Evolutionary conservation across 2,329 filamentous ascomycete genomes (phyloP).

Genomic region (Penicillium brevicompactum): DNA sequence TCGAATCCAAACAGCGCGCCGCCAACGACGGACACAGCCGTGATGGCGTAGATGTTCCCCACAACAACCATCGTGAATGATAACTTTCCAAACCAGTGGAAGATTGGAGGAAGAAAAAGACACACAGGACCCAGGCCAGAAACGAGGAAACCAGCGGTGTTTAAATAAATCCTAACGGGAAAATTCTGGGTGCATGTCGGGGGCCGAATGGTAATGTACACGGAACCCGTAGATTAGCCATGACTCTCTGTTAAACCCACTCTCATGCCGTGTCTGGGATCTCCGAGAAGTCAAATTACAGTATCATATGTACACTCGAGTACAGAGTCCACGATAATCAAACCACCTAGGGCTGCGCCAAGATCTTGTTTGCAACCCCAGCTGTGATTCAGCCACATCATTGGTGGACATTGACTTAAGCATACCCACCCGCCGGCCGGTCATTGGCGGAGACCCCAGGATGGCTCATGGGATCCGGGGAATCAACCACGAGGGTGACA

Average conservation of each 20-base stretch:
- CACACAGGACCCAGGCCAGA: background rate
- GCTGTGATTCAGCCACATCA: background rate
- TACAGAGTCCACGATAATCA: slow-evolving; percentile 7
- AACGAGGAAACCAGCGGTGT: background rate
- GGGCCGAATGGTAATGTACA: background rate
- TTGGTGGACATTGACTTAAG: slow-evolving; percentile 6
- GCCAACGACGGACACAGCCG: slow-evolving; percentile 53
- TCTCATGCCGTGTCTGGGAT: slow-evolving; percentile 1
- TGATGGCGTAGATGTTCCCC: slow-evolving; percentile 60
- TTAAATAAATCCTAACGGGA: slow-evolving; percentile 8
- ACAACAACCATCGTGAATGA: slow-evolving; percentile 38
- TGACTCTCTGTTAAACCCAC: background rate
- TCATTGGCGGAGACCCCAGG: slow-evolving; percentile 14
- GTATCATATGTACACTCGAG: slow-evolving; percentile 8
- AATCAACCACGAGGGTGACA: slow-evolving; percentile 15
- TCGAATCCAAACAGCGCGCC: slow-evolving; percentile 38
- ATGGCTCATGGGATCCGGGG: slow-evolving; percentile 20
- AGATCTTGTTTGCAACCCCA: slow-evolving; percentile 19
- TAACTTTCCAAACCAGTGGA: slow-evolving; percentile 1
- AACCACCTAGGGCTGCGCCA: slow-evolving; percentile 10
- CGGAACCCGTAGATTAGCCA: slow-evolving; percentile 1
- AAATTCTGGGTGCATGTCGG: background rate
- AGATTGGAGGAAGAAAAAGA: background rate
- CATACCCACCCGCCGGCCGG: background rate
- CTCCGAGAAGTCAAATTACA: slow-evolving; percentile 3